Percentiles rank a stretch among this genome's conserved stretches.
These are phyloP conservation scores for Fusarium succisae DNA, from an alignment of 2,329 filamentous ascomycete species.

Conservation along the genomic window DNA sequence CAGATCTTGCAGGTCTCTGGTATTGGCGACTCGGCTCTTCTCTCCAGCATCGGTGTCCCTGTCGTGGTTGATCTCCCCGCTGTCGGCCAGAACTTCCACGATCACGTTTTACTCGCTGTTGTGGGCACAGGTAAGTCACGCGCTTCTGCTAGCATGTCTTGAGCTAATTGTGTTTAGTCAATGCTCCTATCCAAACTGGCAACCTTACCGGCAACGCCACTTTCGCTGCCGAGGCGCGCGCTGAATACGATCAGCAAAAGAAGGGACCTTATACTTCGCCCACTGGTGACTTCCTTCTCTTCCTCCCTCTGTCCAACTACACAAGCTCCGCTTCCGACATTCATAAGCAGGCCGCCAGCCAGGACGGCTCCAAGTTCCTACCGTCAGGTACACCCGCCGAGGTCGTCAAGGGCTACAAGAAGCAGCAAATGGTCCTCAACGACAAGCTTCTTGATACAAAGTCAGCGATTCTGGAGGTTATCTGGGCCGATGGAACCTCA, in stretches of 20 bases:
- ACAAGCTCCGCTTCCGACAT: constrained; percentile 8
- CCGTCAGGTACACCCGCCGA: constrained; percentile 10
- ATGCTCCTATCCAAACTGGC: constrained; percentile 9
- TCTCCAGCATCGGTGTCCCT: constrained; percentile 52
- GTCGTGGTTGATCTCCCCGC: constrained; percentile 56
- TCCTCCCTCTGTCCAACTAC: constrained; percentile 27
- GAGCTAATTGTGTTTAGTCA: background rate
- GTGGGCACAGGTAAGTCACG: constrained; percentile 1
- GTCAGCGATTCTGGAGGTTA: constrained; percentile 27
- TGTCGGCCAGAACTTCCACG: constrained; percentile 59
- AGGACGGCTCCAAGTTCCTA: constrained; percentile 21
- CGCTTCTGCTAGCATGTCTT: rapidly evolving
- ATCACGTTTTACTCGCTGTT: constrained; percentile 43
- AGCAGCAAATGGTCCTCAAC: constrained; percentile 30
- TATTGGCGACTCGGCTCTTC: constrained; percentile 51
- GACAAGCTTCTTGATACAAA: constrained; percentile 4
- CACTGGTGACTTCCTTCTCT: constrained; percentile 23
- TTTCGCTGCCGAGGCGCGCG: constrained; percentile 22
- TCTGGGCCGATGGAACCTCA: constrained; percentile 29
- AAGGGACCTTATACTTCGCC: constrained; percentile 24
- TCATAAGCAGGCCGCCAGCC: constrained; percentile 1
- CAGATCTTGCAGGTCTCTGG: constrained; percentile 62
- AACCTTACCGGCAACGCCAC: constrained; percentile 29
- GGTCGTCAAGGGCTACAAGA: constrained; percentile 24
- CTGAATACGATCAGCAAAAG: constrained; percentile 15